Evolutionary conservation across 208 protist species (phyloP).

Genomic region (Wallacemonas sp.): DNA sequence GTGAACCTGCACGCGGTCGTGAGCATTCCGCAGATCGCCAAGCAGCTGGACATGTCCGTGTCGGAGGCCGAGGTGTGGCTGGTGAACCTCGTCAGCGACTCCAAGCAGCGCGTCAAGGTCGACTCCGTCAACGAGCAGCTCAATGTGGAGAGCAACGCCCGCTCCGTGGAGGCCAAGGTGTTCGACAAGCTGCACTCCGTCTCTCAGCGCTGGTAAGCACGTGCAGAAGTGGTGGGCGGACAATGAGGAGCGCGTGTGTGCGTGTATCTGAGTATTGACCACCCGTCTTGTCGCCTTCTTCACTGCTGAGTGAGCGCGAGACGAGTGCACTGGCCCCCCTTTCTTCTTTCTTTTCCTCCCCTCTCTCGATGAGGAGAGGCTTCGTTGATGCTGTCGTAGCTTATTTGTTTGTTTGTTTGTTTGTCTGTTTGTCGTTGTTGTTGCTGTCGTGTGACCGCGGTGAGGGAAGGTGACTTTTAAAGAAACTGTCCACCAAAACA

Average conservation of each 20-base stretch:
- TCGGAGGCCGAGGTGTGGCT: slow-evolving; percentile 90
- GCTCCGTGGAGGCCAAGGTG: slow-evolving; percentile 70
- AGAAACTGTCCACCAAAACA: slow-evolving; percentile 18
- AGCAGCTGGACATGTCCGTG: slow-evolving; percentile 66
- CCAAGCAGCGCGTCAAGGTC: slow-evolving; percentile 91
- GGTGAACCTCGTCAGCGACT: slow-evolving; percentile 90
- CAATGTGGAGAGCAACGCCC: slow-evolving; percentile 74
- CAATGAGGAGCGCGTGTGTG: not conserved
- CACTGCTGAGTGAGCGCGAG: no score
- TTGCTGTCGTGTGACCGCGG: not conserved
- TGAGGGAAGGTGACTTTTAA: not conserved
- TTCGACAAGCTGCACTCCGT: slow-evolving; percentile 78
- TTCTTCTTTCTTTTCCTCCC: not conserved
- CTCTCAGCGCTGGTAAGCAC: slow-evolving; percentile 17
- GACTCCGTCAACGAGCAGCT: slow-evolving; percentile 89
- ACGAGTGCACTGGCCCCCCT: not conserved
- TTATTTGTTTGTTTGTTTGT: not conserved
- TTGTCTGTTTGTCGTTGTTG: not conserved
- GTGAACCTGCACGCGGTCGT: slow-evolving; percentile 86
- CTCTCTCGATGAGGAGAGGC: not conserved
- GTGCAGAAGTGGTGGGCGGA: not conserved
- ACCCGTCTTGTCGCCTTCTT: no score
- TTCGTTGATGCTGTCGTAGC: not conserved
- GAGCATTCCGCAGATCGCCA: slow-evolving; percentile 84
- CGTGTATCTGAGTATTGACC: no score